A percentile compares a stretch with the other conserved stretches of the same genome.
phyloP scores from a whole-genome alignment of 176 grass and related monocot species.

The Carex cristatella region DNA sequence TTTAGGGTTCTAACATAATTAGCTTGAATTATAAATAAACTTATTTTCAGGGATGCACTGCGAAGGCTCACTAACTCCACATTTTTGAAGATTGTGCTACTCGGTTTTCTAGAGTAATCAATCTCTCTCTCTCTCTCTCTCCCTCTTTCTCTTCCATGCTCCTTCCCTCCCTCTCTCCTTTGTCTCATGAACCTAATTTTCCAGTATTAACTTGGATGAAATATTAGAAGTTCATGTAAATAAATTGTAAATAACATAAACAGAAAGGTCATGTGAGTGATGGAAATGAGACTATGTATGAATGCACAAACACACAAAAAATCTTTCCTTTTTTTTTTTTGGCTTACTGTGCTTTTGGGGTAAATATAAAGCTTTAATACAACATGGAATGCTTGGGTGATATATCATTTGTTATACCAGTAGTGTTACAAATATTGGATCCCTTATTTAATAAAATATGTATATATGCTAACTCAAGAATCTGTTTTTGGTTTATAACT shows the following conservation, averaged over 20 bases:
- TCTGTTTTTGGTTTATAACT: not conserved
- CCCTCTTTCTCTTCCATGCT: not conserved
- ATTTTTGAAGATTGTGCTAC: slow-evolving; percentile 21
- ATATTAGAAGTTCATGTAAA: not conserved
- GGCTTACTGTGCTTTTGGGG: not conserved
- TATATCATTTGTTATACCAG: not conserved
- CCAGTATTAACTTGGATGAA: not conserved
- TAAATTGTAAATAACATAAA: not conserved
- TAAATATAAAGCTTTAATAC: not conserved
- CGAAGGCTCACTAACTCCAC: not conserved
- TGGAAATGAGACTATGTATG: not conserved
- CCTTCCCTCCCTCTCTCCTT: not conserved
- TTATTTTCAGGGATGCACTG: slow-evolving; percentile 23
- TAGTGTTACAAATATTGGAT: not conserved
- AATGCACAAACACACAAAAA: not conserved
- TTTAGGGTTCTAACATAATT: not conserved
- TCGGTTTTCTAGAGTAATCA: slow-evolving; percentile 25
- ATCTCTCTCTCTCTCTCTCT: not conserved
- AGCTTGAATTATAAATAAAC: not conserved
- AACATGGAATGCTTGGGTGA: not conserved
- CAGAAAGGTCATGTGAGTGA: not conserved
- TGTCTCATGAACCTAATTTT: not conserved
- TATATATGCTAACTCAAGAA: slow-evolving; percentile 1
- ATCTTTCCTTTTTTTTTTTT: not conserved
- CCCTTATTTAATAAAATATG: not conserved